Evolutionary conservation across 768 basidiomycete species (phyloP), one percentile per base, ranked within the genome.

Genomic region (Russula dissimulans): DNA sequence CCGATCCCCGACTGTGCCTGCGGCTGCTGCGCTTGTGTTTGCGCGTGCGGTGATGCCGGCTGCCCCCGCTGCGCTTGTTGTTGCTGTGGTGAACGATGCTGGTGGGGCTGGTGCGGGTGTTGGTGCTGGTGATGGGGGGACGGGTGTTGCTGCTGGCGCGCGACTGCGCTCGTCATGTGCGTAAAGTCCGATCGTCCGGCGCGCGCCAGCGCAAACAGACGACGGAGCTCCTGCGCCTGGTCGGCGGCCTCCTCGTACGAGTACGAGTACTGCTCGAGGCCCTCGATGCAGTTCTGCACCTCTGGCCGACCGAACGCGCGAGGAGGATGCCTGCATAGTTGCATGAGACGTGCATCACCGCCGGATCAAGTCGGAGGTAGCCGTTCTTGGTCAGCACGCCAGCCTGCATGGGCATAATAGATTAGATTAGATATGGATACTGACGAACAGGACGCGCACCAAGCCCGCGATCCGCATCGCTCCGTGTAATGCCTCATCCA

Each of bases 381-480:
- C 89, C 89, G 70, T 95, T 93, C 18, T 86, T 80, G 18, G 87
- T 87, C 67, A 97, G 73, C 11, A 97, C 91, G 45, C 85, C 85
- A 50, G 87, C 85, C 87, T 89, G 61, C 5, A 53, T 8, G 17
- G 34, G 34, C 5, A 11, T 17, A 18, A 15, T 22, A 38, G 18
- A 31, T 53, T 5, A 38, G n/a, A 44, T 31, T 18, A 2, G 32
- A 5, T 5, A 15, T 50, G 32, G 17, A 32, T 34, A 14, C 3
- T 17, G 9, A 8, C 34, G 29, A 14, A 36, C 43, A 15, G 7
- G 39, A 36, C 15, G 76, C 85, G 67, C 60, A 89, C 88, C 70
- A 97, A 73, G n/a, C 91, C 92, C 10, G 94, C 85, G 63, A 97
- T 90, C 52, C 94, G 84, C 65, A 91, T 73, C 0, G 94, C 90